Base-by-base conservation (phyloP, 2,329 filamentous ascomycete genomes). In the Pseudogymnoascus sp. region DNA sequence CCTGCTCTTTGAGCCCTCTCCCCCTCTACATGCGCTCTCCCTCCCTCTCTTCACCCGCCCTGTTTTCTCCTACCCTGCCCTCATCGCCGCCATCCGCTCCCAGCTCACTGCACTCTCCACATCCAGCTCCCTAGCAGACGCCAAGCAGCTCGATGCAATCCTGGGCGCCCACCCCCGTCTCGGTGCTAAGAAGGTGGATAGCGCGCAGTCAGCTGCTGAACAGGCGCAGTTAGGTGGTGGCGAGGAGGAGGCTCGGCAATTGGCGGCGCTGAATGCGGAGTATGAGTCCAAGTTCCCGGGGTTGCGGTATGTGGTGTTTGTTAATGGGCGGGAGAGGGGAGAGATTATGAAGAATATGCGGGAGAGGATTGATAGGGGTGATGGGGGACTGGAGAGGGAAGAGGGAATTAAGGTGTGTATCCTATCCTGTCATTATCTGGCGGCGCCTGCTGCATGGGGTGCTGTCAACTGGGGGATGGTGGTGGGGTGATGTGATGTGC, bases 231-330 rank as follows among this genome's bases (percentile, higher is more conserved):
- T 97, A 65, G 83, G 88, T 62, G 81, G 78, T 0, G 78, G 78
- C n/a, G 78, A 77, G 16, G 83, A 84, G 52, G 85, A 89, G 70
- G 79, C 78, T 7, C 77, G 78, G 63, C 75, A 78, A 69, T 75
- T 96, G 65, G 80, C 77, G 5, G 72, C 71, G 31, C 75, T 96
- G 69, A 97, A 97, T 72, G 75, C 75, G 9, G 84, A 90, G 74
- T 97, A 96, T 72, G 93, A 96, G 74, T 78, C 78, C n/a, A 81
- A 70, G 62, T 96, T 93, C 74, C 91, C 91, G 0, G 91, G 93
- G 0, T 74, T 97, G 72, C 82, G 88, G 75, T 97, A 96, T 78
- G 91, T 96, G 71, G 90, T 93, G 16, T 97, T 96, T 73, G 93
- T 97, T 62, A 93, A 96, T 73, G 91, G 91, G 0, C 83, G 93